Conservation (phyloP, 148 eudicot species). For the Nepenthes gracilis region DNA sequence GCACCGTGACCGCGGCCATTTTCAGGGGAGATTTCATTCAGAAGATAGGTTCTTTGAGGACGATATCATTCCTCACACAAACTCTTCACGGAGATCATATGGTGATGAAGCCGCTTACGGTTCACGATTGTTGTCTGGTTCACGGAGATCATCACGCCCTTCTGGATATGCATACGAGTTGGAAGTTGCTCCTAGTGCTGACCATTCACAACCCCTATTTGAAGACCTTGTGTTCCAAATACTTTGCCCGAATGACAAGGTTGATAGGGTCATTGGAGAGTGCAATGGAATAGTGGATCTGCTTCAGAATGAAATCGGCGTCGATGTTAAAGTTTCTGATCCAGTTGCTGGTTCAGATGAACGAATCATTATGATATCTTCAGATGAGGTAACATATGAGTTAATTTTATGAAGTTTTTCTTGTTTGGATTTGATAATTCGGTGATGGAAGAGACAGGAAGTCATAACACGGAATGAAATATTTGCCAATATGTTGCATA, state of each 20-base stretch:
- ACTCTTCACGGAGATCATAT: conserved; percentile 27
- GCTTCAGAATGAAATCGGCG: conserved; percentile 89
- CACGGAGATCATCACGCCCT: conserved; percentile 32
- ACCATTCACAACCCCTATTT: conserved; percentile 35
- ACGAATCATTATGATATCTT: conserved; percentile 54
- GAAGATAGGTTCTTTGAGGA: conserved; percentile 78
- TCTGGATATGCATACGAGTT: conserved; percentile 41
- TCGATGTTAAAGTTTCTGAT: conserved; percentile 68
- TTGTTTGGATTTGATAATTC: background rate
- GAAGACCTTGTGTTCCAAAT: conserved; percentile 84
- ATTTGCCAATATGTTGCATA: too few species aligned
- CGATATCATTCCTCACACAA: conserved; percentile 30
- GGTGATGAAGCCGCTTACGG: conserved; percentile 45
- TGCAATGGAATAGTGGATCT: conserved; percentile 76
- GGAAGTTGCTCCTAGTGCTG: conserved; percentile 27
- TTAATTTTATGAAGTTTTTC: background rate
- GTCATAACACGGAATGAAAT: too few species aligned
- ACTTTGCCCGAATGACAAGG: conserved; percentile 77
- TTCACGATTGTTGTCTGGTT: conserved; percentile 34
- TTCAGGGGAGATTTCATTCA: conserved; percentile 52
- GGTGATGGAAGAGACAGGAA: background rate
- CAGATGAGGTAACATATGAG: conserved; percentile 62
- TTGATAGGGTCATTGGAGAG: conserved; percentile 70
- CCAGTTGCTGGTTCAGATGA: conserved; percentile 62
- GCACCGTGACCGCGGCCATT: conserved; percentile 83